Evolutionary conservation across 768 basidiomycete genomes (phyloP).

Genomic region (Serpula lacrymans): DNA sequence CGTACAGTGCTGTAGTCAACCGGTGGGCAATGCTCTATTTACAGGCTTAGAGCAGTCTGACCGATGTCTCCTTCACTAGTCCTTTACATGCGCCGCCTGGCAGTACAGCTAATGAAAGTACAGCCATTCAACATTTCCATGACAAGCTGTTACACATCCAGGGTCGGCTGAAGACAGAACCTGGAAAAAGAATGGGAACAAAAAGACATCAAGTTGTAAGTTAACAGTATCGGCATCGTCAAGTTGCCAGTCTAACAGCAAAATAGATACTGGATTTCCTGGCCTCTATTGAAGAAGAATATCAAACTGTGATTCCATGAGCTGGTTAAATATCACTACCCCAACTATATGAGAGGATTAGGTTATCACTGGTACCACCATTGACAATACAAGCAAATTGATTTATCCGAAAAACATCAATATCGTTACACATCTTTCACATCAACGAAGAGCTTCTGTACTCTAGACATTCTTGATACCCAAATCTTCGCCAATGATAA

Average conservation of each 20-base stretch:
- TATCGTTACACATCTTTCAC: too few relatives aligned
- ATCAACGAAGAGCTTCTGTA: conserved; percentile 40
- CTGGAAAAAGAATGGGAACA: conserved; percentile 64
- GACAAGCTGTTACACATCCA: conserved; percentile 80
- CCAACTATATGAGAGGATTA: too few relatives aligned
- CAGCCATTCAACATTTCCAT: conserved; percentile 79
- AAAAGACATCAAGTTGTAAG: conserved; percentile 70
- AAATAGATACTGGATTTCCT: conserved; percentile 65
- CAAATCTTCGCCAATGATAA: conserved; percentile 52
- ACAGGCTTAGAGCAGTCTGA: background rate
- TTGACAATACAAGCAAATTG: too few relatives aligned
- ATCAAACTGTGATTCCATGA: too few relatives aligned
- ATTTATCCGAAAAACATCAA: too few relatives aligned
- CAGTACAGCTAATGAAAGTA: conserved; percentile 40
- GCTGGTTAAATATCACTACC: too few relatives aligned
- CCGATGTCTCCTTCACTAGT: conserved; percentile 22
- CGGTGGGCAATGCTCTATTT: conserved; percentile 37
- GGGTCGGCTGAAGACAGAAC: conserved; percentile 72
- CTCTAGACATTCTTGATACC: conserved; percentile 23
- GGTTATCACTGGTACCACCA: too few relatives aligned
- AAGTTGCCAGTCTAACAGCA: background rate
- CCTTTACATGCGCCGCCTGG: conserved; percentile 44
- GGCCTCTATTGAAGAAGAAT: conserved; percentile 54
- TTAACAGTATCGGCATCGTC: conserved; percentile 5
- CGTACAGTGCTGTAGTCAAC: conserved; percentile 56